phyloP scores from a whole-genome alignment of 495 filamentous ascomycete species.

The Aspergillus panamensis region DNA sequence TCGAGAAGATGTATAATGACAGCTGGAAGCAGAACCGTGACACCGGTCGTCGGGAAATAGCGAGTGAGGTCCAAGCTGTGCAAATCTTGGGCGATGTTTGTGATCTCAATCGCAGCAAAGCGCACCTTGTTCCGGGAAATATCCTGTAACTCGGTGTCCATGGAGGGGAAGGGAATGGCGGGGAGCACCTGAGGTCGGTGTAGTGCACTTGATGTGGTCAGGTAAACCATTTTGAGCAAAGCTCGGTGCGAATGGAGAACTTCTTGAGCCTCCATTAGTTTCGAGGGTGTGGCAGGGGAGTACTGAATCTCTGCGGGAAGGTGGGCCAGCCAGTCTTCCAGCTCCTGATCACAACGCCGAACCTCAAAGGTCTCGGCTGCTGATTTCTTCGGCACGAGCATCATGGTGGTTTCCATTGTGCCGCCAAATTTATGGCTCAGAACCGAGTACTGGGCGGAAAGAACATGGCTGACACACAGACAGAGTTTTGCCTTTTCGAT shows the following conservation, averaged over 20 bases:
- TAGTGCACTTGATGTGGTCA: slow-evolving; percentile 79
- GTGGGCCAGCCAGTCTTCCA: slow-evolving; percentile 66
- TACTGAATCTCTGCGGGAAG: slow-evolving; percentile 68
- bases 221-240: slow-evolving; percentile 84
- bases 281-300: slow-evolving; percentile 39
- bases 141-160: slow-evolving; percentile 64
- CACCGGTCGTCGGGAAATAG: slow-evolving; percentile 81
- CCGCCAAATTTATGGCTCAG: slow-evolving; percentile 74
- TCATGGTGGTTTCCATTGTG: slow-evolving; percentile 76
- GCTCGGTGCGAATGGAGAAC: slow-evolving; percentile 69
- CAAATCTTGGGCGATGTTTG: slow-evolving; percentile 68
- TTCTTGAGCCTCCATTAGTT: slow-evolving; percentile 48
- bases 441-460: slow-evolving; percentile 86
- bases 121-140: slow-evolving; percentile 74
- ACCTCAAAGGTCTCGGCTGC: slow-evolving; percentile 73
- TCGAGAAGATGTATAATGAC: slow-evolving; percentile 90
- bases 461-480: slow-evolving; percentile 76
- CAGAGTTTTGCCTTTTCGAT: slow-evolving; percentile 90
- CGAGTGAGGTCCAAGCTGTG: slow-evolving; percentile 64
- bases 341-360: slow-evolving; percentile 64
- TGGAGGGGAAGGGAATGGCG: slow-evolving; percentile 58
- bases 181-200: slow-evolving; percentile 85
- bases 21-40: slow-evolving; percentile 83
- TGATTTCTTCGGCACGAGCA: slow-evolving; percentile 83
- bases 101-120: slow-evolving; percentile 75